Conservation (phyloP, 441 rosid species). For the Viola pubescens region DNA sequence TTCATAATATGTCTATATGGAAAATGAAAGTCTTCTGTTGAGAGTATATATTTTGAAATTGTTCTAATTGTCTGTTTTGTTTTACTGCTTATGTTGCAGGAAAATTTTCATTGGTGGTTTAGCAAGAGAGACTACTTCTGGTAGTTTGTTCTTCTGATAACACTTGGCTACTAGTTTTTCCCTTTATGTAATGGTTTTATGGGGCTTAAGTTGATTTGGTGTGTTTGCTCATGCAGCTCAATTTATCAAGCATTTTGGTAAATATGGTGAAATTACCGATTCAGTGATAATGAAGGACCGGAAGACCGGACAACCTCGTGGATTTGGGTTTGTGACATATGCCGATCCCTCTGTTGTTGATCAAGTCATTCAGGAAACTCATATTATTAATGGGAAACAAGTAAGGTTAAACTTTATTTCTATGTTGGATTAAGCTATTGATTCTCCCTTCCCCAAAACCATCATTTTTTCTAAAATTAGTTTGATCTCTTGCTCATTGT, state of each 20-base stretch:
- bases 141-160: constrained; percentile 39
- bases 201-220: background rate
- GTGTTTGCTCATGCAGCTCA: constrained; percentile 45
- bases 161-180: background rate
- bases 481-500: constrained; percentile 4
- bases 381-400: constrained; percentile 74
- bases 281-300: constrained; percentile 92
- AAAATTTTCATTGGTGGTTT: constrained; percentile 92
- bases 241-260: constrained; percentile 72
- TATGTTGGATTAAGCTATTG: background rate
- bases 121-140: constrained; percentile 84
- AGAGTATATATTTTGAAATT: constrained; percentile 4
- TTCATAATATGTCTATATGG: background rate
- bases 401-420: constrained; percentile 30
- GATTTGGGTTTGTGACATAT: constrained; percentile 88
- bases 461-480: background rate
- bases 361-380: constrained; percentile 67
- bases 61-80: background rate
- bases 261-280: constrained; percentile 91
- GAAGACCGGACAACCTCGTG: constrained; percentile 85
- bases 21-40: background rate
- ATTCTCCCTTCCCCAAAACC: constrained; percentile 1
- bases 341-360: constrained; percentile 84
- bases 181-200: background rate
- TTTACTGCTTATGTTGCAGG: constrained; percentile 43